Evolutionary conservation across 805 yeast genomes (phyloP), one percentile per base, ranked within the genome.

Genomic region (Monosporozyma aerobia): DNA sequence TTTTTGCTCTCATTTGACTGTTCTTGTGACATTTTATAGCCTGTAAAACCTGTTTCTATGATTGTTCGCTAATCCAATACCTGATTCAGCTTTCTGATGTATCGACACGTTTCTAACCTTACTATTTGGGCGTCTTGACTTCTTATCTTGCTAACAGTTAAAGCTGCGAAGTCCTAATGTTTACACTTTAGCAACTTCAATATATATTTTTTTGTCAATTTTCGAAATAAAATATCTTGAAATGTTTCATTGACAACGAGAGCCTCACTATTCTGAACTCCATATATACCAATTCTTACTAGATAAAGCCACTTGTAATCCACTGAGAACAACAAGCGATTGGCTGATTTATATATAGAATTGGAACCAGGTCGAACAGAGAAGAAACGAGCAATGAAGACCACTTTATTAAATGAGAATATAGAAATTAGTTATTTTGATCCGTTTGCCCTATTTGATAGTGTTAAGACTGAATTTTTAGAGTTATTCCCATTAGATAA

Each of bases 391-490:
- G 30, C 45, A 23, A 43, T 43, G 45, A 8, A 43, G 45, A 8
- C 30, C n/a, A 23, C 9, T 43, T 11, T 43, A 6, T 13, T 43
- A 5, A 23, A 43, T 23, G 45, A 43, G n/a, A 23, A 43, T 40
- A 56, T 64, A 8, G 44, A 52, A 10, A 56, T 67, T 22, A 65
- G 64, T 29, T 69, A 69, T 54, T 69, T 69, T 58, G 72, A 69
- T 55, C 72, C 72, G 1, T 66, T 69, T 55, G 67, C 62, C 45
- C 57, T 61, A 5, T 69, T 67, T 48, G 69, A 63, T 10, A 58
- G 59, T 29, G 56, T 69, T 2, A 57, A 58, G 49, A 53, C 51
- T n/a, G 69, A 68, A 51, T 61, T 69, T 32, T 41, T 58, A 44
- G 59, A 60, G 30, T 52, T 63, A 11, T 56, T 67, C 3, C 70